Conservation (phyloP, 2,329 filamentous ascomycete species). For the Epichloe gansuensis region DNA sequence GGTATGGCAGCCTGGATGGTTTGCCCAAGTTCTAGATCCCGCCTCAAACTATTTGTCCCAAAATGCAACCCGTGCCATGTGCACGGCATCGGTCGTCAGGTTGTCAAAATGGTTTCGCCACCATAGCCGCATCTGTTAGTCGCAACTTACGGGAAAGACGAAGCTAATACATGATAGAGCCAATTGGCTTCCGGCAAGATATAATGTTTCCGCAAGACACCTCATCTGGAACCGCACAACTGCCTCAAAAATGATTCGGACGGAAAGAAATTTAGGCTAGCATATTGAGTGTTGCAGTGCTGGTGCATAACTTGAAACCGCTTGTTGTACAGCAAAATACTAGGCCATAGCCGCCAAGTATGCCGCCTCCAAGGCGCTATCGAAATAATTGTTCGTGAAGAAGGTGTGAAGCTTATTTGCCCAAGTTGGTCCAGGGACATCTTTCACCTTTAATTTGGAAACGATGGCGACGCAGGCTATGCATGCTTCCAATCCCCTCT, state of each 20-base stretch:
- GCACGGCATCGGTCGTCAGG: neutral
- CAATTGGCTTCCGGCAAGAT: neutral
- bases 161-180: conserved; percentile 28
- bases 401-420: neutral
- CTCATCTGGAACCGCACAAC: neutral
- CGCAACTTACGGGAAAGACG: conserved; percentile 18
- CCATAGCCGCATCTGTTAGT: neutral
- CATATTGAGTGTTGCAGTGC: neutral
- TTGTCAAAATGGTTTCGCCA: neutral
- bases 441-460: neutral
- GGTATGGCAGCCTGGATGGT: neutral
- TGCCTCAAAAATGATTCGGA: neutral
- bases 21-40: neutral
- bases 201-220: neutral
- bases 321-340: conserved; percentile 1
- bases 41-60: neutral
- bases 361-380: neutral
- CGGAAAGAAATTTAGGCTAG: neutral
- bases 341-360: neutral
- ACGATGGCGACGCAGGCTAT: neutral
- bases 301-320: conserved; percentile 6
- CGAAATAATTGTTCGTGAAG: neutral
- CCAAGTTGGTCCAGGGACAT: neutral
- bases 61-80: neutral
- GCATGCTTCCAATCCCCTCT: neutral